Evolutionary conservation across 495 filamentous ascomycete genomes (phyloP).

Genomic region (Aspergillus carlsbadensis): DNA sequence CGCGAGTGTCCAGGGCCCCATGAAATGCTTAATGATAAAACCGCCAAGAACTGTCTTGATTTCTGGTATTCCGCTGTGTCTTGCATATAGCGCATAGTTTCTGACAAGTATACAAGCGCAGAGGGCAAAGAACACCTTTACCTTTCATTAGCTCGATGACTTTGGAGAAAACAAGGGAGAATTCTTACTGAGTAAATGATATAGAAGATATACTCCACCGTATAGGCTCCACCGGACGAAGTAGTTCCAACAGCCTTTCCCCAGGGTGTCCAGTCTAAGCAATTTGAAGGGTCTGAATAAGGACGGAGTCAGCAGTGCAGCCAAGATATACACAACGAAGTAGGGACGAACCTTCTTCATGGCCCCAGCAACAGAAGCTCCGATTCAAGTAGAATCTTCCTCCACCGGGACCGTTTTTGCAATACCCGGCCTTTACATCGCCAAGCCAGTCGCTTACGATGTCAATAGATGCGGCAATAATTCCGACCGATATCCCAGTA

Average conservation of each 20-base stretch:
- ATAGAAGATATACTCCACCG: conserved; percentile 85
- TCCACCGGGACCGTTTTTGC: conserved; percentile 67
- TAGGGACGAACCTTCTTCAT: conserved; percentile 55
- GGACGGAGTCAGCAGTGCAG: neutral
- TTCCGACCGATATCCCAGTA: conserved; percentile 75
- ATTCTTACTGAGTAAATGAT: conserved; percentile 70
- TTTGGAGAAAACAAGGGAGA: neutral
- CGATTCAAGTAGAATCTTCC: conserved; percentile 88
- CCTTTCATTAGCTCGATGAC: conserved; percentile 20
- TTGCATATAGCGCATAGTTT: conserved; percentile 82
- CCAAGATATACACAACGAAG: neutral
- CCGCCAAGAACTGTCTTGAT: conserved; percentile 96
- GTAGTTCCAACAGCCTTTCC: conserved; percentile 64
- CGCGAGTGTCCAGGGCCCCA: conserved; percentile 89
- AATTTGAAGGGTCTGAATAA: conserved; percentile 63
- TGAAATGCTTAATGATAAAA: conserved; percentile 87
- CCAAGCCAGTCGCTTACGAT: conserved; percentile 93
- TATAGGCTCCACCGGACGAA: conserved; percentile 67
- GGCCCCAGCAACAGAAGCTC: conserved; percentile 89
- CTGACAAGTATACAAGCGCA: conserved; percentile 78
- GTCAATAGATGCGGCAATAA: conserved; percentile 85
- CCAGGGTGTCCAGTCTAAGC: conserved; percentile 85
- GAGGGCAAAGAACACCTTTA: conserved; percentile 74
- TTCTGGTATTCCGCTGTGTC: conserved; percentile 95
- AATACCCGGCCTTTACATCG: conserved; percentile 92